Evolutionary conservation across 2,329 filamentous ascomycete genomes (phyloP).

Genomic region (Monilinia aucupariae): DNA sequence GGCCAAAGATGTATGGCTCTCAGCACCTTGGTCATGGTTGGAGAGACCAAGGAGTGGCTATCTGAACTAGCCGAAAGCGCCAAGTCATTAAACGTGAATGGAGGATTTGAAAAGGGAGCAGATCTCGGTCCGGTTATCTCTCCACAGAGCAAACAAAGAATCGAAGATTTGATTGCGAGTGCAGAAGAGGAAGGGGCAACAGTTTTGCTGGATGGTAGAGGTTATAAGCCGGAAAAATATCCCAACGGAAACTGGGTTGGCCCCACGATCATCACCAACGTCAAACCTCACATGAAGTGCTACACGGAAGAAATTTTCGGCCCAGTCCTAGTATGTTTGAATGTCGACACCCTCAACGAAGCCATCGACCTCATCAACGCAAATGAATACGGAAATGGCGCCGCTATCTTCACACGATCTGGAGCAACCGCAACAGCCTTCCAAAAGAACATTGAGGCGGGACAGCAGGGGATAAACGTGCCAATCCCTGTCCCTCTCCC

Average conservation of each 20-base stretch:
- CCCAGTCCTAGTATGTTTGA: conserved; percentile 75
- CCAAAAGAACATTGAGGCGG: conserved; percentile 75
- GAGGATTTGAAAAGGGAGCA: conserved; percentile 73
- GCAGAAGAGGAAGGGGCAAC: conserved; percentile 77
- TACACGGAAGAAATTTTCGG: conserved; percentile 84
- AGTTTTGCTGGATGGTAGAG: conserved; percentile 75
- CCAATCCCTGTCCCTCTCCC: conserved; percentile 63
- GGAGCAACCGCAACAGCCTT: conserved; percentile 73
- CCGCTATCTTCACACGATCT: conserved; percentile 76
- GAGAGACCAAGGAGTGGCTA: conserved; percentile 80
- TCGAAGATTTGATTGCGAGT: conserved; percentile 68
- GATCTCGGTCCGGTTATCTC: conserved; percentile 80
- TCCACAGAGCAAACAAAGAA: conserved; percentile 71
- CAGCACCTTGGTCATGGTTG: conserved; percentile 76
- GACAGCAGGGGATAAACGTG: conserved; percentile 82
- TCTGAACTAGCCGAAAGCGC: conserved; percentile 71
- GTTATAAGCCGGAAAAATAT: conserved; percentile 69
- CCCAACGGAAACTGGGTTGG: conserved; percentile 82
- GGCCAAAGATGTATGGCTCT: conserved; percentile 85
- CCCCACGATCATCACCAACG: conserved; percentile 76
- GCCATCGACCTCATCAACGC: conserved; percentile 76
- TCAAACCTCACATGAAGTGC: conserved; percentile 75
- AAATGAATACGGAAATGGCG: conserved; percentile 84
- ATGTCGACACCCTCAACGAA: conserved; percentile 71
- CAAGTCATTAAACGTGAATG: conserved; percentile 67